A percentile compares a stretch with the other conserved stretches of the same genome.
These are phyloP conservation scores for Amanita muscaria DNA, from an alignment of 768 basidiomycete genomes.

Conservation along the genomic window DNA sequence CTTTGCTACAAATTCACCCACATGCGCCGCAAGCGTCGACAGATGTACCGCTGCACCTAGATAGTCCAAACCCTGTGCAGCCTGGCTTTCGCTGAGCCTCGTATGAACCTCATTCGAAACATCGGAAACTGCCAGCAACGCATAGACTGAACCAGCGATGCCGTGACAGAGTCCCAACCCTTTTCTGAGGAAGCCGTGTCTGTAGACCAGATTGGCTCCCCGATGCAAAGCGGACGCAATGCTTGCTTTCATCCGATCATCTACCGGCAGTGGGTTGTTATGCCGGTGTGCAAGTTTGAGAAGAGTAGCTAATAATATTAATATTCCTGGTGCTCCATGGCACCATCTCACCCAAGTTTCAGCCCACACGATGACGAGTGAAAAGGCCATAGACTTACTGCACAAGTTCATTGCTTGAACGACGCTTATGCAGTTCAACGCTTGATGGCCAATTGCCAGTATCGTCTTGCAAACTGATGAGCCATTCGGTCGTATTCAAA, in stretches of 20 bases:
- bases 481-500: constrained; percentile 37
- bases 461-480: constrained; percentile 34
- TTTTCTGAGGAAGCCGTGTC: constrained; percentile 41
- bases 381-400: constrained; percentile 39
- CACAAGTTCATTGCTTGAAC: constrained; percentile 30
- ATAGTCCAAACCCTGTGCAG: not conserved
- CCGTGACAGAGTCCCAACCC: constrained; percentile 58
- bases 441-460: constrained; percentile 44
- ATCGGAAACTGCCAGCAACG: constrained; percentile 39
- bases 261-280: constrained; percentile 15
- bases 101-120: constrained; percentile 26
- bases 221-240: constrained; percentile 26
- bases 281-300: constrained; percentile 22
- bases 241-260: constrained; percentile 17
- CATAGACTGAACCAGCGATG: constrained; percentile 44
- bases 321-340: constrained; percentile 45
- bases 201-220: constrained; percentile 37
- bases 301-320: constrained; percentile 38
- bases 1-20: constrained; percentile 19
- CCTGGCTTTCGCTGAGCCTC: not conserved
- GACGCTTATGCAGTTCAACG: constrained; percentile 19
- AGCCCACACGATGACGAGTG: no score
- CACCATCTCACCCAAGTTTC: constrained; percentile 51
- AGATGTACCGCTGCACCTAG: constrained; percentile 8
- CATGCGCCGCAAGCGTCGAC: constrained; percentile 28